Evolutionary conservation across 306 rosid species (phyloP), one percentile per base, ranked within the genome.

Genomic region (Sicyos baderoa): DNA sequence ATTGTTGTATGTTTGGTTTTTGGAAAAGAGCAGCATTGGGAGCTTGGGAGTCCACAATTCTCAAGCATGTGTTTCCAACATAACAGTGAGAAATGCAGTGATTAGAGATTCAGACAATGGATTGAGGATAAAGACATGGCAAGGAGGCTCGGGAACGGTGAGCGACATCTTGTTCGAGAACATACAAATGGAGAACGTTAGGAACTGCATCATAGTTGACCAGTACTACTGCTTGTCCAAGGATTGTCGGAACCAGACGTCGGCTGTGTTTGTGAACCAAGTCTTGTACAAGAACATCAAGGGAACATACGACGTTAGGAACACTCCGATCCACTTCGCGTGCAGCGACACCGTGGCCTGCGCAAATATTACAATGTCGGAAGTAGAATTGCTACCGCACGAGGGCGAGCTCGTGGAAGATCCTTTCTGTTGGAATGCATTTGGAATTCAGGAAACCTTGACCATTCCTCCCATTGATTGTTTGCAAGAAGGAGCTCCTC

Each of bases 351-450:
- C 82, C 0, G 79, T 93, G 22, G 84, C 99, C 11, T 94, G 99
- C 86, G 88, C 97, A 17, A 90, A 94, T 79, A 85, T 90, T 27
- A 85, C 87, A 4, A 85, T 94, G 44, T 85, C 96, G 8, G 99
- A 94, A 48, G 84, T 94, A 23, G 99, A 94, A 81, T 86, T 90
- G 47, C 67, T 80, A 16, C 99, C 99, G 1, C 72, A 82, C 6
- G 97, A 94, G 74, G 97, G 99, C 1, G 73, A 80, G 47, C 70
- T 94, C 4, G 18, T 90, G n/a, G 97, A 94, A 21, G 86, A 94
- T 45, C 97, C 97, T 4, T 90, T 88, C 72, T 90, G 99, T 66
- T 94, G 99, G 99, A 90, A 90, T 76, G 96, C 99, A 59, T 94
- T 85, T 77, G 98, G 98, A 27, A 77, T 54, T 22, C 88, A 89